Conservation (phyloP, 441 rosid species). For the Adansonia gregorii region DNA sequence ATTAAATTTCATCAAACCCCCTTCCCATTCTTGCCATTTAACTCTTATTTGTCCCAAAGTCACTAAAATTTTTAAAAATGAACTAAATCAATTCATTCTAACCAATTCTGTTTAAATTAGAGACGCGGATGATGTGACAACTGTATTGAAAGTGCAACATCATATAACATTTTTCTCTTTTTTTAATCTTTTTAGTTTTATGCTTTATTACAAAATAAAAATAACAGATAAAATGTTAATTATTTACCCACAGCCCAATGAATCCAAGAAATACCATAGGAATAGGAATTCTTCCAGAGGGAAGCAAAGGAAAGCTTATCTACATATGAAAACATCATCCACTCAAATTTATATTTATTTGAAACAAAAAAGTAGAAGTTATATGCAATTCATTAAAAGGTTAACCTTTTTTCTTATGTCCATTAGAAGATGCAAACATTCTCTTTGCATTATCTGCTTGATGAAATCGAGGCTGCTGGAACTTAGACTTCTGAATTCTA, state of each 20-base stretch:
- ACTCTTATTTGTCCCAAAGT: not conserved
- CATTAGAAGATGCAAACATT: conserved; percentile 47
- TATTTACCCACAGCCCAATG: not conserved
- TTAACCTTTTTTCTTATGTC: conserved; percentile 60
- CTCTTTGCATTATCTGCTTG: conserved; percentile 49
- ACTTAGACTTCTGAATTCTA: conserved; percentile 63
- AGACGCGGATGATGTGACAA: not conserved
- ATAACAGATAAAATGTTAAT: not conserved
- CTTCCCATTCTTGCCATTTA: not conserved
- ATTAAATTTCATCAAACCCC: not conserved
- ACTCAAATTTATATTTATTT: not conserved
- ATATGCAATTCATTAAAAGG: conserved; percentile 7
- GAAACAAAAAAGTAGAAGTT: not conserved
- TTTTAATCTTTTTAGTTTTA: not conserved
- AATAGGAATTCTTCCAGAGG: not conserved
- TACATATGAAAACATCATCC: not conserved
- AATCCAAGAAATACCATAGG: not conserved
- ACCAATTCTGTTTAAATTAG: not conserved
- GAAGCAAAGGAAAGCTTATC: not conserved
- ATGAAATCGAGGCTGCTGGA: conserved; percentile 57
- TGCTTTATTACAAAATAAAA: not conserved
- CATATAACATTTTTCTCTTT: not conserved
- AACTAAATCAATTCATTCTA: not conserved
- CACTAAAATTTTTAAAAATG: not conserved
- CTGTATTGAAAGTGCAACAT: not conserved